Conservation (phyloP, 2,329 filamentous ascomycete genomes). For the Dothideomycetes sp. region DNA sequence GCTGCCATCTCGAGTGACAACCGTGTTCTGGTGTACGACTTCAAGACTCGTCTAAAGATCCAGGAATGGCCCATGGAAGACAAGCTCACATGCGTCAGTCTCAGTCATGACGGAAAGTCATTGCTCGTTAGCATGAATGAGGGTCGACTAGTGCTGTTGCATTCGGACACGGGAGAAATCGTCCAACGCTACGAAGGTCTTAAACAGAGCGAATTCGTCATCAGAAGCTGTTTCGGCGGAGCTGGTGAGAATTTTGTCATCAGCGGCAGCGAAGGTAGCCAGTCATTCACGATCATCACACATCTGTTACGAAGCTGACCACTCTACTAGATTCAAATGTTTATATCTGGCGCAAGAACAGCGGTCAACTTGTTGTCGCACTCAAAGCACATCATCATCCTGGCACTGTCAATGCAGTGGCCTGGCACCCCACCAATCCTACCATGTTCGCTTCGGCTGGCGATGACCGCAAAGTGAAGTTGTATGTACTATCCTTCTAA, state of each 20-base stretch:
- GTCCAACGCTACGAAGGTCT: constrained; percentile 66
- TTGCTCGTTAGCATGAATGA: constrained; percentile 76
- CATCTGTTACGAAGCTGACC: constrained; percentile 19
- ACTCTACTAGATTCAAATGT: constrained; percentile 51
- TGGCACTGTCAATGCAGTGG: constrained; percentile 74
- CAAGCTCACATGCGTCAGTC: constrained; percentile 67
- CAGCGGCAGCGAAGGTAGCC: constrained; percentile 79
- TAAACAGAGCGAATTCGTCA: constrained; percentile 65
- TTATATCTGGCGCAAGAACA: constrained; percentile 85
- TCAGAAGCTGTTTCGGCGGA: constrained; percentile 76
- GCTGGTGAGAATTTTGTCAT: constrained; percentile 86
- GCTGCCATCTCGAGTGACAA: constrained; percentile 65
- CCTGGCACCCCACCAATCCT: constrained; percentile 79
- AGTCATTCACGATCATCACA: neutral
- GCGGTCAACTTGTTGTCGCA: constrained; percentile 64
- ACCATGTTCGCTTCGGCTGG: constrained; percentile 84
- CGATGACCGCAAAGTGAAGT: constrained; percentile 75
- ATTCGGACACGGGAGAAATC: constrained; percentile 63
- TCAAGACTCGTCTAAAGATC: constrained; percentile 61
- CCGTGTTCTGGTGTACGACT: constrained; percentile 74
- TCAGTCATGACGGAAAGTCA: constrained; percentile 71
- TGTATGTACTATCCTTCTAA: constrained; percentile 52
- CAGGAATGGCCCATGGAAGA: constrained; percentile 62
- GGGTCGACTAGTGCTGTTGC: constrained; percentile 67
- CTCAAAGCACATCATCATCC: constrained; percentile 61